Evolutionary conservation across 2,329 filamentous ascomycete genomes (phyloP), one percentile per base, ranked within the genome.

Genomic region (Sclerotiophoma versabilis): DNA sequence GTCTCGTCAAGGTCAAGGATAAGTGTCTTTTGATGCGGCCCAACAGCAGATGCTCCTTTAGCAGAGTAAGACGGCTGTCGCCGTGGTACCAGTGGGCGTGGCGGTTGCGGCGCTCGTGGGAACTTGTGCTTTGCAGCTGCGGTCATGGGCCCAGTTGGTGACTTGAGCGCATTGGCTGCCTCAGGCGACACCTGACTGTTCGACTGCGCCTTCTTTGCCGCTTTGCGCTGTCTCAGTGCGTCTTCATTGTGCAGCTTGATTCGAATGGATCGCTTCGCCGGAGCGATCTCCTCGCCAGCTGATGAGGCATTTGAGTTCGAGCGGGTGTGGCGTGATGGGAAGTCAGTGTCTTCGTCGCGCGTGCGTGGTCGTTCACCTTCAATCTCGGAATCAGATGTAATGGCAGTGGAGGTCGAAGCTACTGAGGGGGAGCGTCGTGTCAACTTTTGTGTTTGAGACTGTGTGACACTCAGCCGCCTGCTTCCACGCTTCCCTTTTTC

Each of bases 1-100:
- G 95, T 99, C 77, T 99, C 95, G 76, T 99, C 95, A 15, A 99
- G 85, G 74, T 99, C 95, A 46, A 99, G 83, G 60, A 99, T 93
- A 55, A 99, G 79, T 0, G 95, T 99, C 81, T 99, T 99, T 70
- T 95, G 89, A 57, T 76, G 72, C 49, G 74, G 74, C 2, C 73
- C 73, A 47, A 75, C 64, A 33, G 70, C 66, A 19, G 70, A 72
- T 33, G 64, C 53, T 15, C 67, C 72, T 45, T 69, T 65, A 5
- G 65, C 63, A 34, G 91, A 84, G 72, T 96, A 97, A 0, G 93
- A 97, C 17, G 93, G 92, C 69, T 96, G 91, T 49, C 93, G 88
- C 58, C 88, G 86, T 23, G 95, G 95, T 49, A 99, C 90, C 44
- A 99, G 81, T 4, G 95, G 95, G 57, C 93, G 86, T 38, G 95